Evolutionary conservation across 164 flowering plant species (phyloP).

Genomic region (Piper longum): DNA sequence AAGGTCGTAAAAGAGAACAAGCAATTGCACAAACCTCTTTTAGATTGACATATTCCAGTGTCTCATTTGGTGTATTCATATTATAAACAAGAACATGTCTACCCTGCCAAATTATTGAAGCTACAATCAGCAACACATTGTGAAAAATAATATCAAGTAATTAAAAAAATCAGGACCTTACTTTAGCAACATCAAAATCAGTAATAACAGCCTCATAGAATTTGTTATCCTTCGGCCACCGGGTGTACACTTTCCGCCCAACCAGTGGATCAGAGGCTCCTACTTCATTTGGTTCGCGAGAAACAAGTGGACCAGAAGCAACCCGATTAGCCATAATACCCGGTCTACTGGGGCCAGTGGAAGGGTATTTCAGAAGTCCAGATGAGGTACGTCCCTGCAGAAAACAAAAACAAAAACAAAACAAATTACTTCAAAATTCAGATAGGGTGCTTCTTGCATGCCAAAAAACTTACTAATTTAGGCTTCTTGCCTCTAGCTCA

Average conservation of each 20-base stretch:
- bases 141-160: too few species aligned
- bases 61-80: slow-evolving; percentile 27
- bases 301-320: slow-evolving; percentile 21
- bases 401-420: neutral
- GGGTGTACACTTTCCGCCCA: slow-evolving; percentile 77
- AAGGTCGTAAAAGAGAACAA: too few species aligned
- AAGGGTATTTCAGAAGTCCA: neutral
- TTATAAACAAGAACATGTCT: slow-evolving; percentile 44
- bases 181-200: slow-evolving; percentile 55
- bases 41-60: slow-evolving; percentile 49
- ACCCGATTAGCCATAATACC: slow-evolving; percentile 38
- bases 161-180: slow-evolving; percentile 5
- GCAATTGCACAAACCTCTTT: slow-evolving; percentile 24
- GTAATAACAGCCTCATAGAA: slow-evolving; percentile 89
- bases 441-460: neutral
- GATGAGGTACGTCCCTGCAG: too few species aligned
- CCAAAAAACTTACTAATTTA: slow-evolving; percentile 34
- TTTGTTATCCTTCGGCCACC: slow-evolving; percentile 90
- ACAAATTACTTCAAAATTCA: neutral
- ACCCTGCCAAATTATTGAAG: slow-evolving; percentile 24
- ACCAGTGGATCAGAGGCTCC: slow-evolving; percentile 37
- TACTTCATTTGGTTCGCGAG: slow-evolving; percentile 29
- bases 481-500: slow-evolving; percentile 30
- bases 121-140: neutral
- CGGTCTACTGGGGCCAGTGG: slow-evolving; percentile 30